A percentile compares a stretch with the other conserved stretches of the same genome.
phyloP scores from a whole-genome alignment of 1,284 basidiomycete genomes.

The Kalmanozyma brasiliensis region DNA sequence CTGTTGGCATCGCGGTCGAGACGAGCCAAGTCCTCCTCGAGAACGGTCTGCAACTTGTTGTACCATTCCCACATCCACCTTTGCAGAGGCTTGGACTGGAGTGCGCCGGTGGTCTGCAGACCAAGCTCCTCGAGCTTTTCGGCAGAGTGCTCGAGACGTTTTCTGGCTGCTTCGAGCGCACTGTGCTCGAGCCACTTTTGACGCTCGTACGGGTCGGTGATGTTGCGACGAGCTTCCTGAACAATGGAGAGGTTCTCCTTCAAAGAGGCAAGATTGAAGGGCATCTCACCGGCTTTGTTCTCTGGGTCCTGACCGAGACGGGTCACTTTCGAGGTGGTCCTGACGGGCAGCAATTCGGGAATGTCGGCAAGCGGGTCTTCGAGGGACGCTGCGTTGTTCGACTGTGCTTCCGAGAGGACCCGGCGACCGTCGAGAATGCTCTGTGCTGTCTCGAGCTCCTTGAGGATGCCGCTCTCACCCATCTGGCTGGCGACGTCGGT shows the following conservation, averaged over 20 bases:
- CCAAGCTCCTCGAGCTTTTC: slow-evolving; percentile 60
- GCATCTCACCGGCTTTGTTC: slow-evolving; percentile 41
- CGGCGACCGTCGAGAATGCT: slow-evolving; percentile 43
- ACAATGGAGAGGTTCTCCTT: slow-evolving; percentile 62
- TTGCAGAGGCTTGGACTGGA: slow-evolving; percentile 60
- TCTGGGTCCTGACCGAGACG: slow-evolving; percentile 33
- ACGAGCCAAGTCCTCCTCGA: slow-evolving; percentile 47
- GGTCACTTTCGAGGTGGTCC: slow-evolving; percentile 35
- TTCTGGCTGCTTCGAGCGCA: slow-evolving; percentile 62
- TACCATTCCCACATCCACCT: slow-evolving; percentile 67
- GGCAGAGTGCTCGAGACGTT: slow-evolving; percentile 56
- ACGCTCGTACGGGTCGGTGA: slow-evolving; percentile 60
- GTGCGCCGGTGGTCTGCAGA: slow-evolving; percentile 43
- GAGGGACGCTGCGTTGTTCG: slow-evolving; percentile 4
- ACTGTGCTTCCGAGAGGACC: slow-evolving; percentile 28
- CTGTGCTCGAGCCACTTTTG: slow-evolving; percentile 66
- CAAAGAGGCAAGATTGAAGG: slow-evolving; percentile 59
- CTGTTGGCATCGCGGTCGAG: slow-evolving; percentile 21
- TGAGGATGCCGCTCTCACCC: slow-evolving; percentile 44
- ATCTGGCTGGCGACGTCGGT: slow-evolving; percentile 41
- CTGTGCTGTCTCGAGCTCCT: slow-evolving; percentile 48
- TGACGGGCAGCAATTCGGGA: slow-evolving; percentile 55
- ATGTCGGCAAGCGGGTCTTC: slow-evolving; percentile 24
- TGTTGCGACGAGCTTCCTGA: slow-evolving; percentile 48
- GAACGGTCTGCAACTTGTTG: slow-evolving; percentile 50